Evolutionary conservation across 345 rosid species (phyloP).

Genomic region (Euphorbia lathyris): DNA sequence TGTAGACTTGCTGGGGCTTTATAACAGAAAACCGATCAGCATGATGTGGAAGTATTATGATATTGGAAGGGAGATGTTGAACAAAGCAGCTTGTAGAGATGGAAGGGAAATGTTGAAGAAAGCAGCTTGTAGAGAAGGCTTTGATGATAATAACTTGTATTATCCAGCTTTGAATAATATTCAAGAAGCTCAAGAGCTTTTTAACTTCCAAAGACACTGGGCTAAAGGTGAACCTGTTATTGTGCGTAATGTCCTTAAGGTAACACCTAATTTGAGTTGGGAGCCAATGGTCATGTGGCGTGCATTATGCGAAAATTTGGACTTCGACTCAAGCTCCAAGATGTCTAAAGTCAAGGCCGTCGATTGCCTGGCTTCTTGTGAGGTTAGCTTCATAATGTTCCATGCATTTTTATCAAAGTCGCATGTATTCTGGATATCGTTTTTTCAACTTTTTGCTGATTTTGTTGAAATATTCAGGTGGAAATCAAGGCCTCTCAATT

Average conservation of each 20-base stretch:
- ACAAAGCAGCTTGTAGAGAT: conserved; percentile 58
- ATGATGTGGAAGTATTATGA: conserved; percentile 20
- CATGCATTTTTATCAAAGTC: not conserved
- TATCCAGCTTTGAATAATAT: conserved; percentile 44
- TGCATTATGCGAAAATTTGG: conserved; percentile 57
- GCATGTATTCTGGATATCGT: not conserved
- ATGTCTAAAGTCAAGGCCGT: conserved; percentile 68
- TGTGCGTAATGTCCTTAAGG: conserved; percentile 52
- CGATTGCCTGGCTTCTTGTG: conserved; percentile 72
- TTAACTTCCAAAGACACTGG: conserved; percentile 66
- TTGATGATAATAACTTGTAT: conserved; percentile 58
- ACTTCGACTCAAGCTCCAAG: conserved; percentile 38
- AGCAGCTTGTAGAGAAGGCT: conserved; percentile 58
- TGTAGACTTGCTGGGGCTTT: conserved; percentile 25
- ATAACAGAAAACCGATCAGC: conserved; percentile 17
- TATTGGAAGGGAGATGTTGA: conserved; percentile 20
- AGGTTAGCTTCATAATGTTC: conserved; percentile 36
- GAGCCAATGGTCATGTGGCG: conserved; percentile 98
- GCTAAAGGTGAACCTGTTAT: conserved; percentile 79
- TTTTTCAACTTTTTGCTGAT: not conserved
- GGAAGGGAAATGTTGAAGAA: conserved; percentile 27
- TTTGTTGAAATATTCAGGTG: conserved; percentile 45
- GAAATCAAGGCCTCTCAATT: conserved; percentile 57
- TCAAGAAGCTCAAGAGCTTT: conserved; percentile 40
- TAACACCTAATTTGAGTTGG: conserved; percentile 76